phyloP scores from a whole-genome alignment of 495 filamentous ascomycete species.

The Penicillium maclennaniae region DNA sequence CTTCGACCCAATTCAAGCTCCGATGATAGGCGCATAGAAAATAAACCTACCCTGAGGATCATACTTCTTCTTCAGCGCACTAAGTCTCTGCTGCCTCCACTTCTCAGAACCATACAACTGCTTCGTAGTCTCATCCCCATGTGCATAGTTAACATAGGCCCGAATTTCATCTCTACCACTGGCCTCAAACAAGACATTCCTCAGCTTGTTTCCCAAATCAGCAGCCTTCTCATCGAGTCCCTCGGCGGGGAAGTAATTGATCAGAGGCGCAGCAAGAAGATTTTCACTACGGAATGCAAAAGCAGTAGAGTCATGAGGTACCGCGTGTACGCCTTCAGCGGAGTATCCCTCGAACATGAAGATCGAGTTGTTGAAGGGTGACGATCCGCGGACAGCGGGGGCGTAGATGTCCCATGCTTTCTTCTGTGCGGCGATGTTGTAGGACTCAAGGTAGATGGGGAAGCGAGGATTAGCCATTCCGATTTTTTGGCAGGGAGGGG shows the following conservation, averaged over 20 bases:
- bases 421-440: constrained; percentile 42
- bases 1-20: background rate
- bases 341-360: constrained; percentile 58
- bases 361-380: constrained; percentile 35
- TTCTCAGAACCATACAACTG: constrained; percentile 49
- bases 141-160: constrained; percentile 60
- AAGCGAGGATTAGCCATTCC: constrained; percentile 47
- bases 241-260: constrained; percentile 35
- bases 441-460: constrained; percentile 44
- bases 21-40: constrained; percentile 47
- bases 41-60: constrained; percentile 51
- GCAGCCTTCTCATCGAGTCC: constrained; percentile 24
- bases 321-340: constrained; percentile 38
- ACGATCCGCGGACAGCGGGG: constrained; percentile 21
- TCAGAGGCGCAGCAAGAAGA: constrained; percentile 42
- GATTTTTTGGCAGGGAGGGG: constrained; percentile 42
- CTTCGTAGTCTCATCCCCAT: constrained; percentile 46
- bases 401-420: constrained; percentile 40
- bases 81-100: constrained; percentile 44
- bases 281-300: constrained; percentile 43
- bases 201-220: constrained; percentile 39
- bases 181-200: constrained; percentile 37
- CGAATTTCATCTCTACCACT: constrained; percentile 34
- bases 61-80: constrained; percentile 50
- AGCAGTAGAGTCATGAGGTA: constrained; percentile 32